These are phyloP conservation scores for Ophioceras dolichostomum DNA, from an alignment of 2,329 filamentous ascomycete species.

Conservation along the genomic window DNA sequence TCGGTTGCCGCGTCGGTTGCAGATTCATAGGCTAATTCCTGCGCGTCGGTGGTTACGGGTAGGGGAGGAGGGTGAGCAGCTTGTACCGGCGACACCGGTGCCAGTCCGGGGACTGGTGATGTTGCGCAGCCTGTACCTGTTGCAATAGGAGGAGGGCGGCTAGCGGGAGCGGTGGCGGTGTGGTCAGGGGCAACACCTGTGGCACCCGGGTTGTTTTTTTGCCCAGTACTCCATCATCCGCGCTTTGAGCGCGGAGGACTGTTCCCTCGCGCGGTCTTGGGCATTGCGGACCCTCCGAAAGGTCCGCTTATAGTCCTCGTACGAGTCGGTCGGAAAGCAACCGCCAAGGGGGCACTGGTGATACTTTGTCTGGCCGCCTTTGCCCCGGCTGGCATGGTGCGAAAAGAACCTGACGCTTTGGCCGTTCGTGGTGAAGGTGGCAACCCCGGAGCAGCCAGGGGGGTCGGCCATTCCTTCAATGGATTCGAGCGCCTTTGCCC, in stretches of 20 bases:
- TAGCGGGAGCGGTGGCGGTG: too few relatives aligned
- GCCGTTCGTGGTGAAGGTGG: slow-evolving; percentile 15
- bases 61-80: too few relatives aligned
- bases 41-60: too few relatives aligned
- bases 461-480: slow-evolving; percentile 9
- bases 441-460: slow-evolving; percentile 10
- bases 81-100: too few relatives aligned
- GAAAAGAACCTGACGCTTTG: slow-evolving; percentile 11
- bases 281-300: slow-evolving; percentile 10
- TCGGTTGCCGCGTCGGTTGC: too few relatives aligned
- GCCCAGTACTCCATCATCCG: slow-evolving; percentile 9
- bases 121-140: too few relatives aligned
- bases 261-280: slow-evolving; percentile 10
- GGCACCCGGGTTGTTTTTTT: too few relatives aligned
- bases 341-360: too few relatives aligned
- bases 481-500: slow-evolving; percentile 12
- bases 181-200: too few relatives aligned
- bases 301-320: slow-evolving; percentile 8
- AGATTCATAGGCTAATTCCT: too few relatives aligned
- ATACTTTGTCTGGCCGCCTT: slow-evolving; percentile 8
- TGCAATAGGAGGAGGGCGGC: too few relatives aligned
- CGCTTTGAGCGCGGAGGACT: slow-evolving; percentile 8
- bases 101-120: too few relatives aligned
- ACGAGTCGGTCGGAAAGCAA: slow-evolving; percentile 7
- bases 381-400: slow-evolving; percentile 11